These are phyloP conservation scores for Coffea canephora DNA, from an alignment of 257 asterid species.

Conservation along the genomic window DNA sequence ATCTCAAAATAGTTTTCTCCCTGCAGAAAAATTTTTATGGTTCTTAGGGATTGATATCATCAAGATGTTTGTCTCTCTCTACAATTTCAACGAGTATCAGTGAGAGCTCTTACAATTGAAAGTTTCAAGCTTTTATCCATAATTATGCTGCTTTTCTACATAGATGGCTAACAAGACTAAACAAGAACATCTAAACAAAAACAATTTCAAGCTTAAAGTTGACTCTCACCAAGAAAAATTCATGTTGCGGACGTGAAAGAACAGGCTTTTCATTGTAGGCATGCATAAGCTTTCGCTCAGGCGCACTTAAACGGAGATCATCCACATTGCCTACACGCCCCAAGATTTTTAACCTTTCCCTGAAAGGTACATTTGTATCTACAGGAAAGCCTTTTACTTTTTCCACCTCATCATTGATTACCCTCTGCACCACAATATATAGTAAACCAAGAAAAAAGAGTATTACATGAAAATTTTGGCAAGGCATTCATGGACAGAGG, in stretches of 20 bases:
- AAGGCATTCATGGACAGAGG: background rate
- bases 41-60: background rate
- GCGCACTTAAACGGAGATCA: conserved; percentile 76
- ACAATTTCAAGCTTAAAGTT: background rate
- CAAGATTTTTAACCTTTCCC: conserved; percentile 90
- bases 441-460: background rate
- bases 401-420: conserved; percentile 79
- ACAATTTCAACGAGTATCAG: background rate
- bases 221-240: conserved; percentile 57
- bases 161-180: background rate
- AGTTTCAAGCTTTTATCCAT: background rate
- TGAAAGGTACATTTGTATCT: conserved; percentile 58
- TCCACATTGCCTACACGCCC: conserved; percentile 91
- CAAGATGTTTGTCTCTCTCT: background rate
- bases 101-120: background rate
- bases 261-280: conserved; percentile 96
- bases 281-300: conserved; percentile 93
- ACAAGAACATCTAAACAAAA: too few relatives aligned
- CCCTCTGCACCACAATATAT: conserved; percentile 40
- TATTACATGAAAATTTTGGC: background rate
- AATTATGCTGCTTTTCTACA: background rate
- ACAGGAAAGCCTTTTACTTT: conserved; percentile 77
- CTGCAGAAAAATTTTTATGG: conserved; percentile 34
- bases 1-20: conserved; percentile 88
- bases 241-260: conserved; percentile 97